Percentiles rank a stretch among this genome's conserved stretches.
Conservation (phyloP, 306 rosid species). For the Cicer bijugum region DNA sequence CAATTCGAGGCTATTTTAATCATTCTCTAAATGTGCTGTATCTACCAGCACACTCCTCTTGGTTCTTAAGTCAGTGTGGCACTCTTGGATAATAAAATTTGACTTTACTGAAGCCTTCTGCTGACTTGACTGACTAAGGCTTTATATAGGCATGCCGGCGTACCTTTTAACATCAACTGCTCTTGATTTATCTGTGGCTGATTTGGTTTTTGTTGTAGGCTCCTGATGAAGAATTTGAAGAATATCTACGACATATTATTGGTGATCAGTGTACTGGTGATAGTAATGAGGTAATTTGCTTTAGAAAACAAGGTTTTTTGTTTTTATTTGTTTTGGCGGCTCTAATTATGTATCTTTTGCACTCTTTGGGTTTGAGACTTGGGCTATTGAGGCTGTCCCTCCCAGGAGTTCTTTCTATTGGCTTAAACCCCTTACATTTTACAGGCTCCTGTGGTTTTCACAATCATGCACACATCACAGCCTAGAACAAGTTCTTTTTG, state of each 20-base stretch:
- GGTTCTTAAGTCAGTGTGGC: slow-evolving; percentile 8
- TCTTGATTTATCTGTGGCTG: slow-evolving; percentile 34
- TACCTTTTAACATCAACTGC: slow-evolving; percentile 13
- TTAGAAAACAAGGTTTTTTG: background rate
- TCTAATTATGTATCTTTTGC: background rate
- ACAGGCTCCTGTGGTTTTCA: background rate
- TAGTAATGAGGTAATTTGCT: slow-evolving; percentile 72
- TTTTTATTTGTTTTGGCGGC: background rate
- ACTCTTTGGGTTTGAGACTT: slow-evolving; percentile 9
- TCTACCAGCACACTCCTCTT: slow-evolving; percentile 5
- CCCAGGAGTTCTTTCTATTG: slow-evolving; percentile 13
- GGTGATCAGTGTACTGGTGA: slow-evolving; percentile 83
- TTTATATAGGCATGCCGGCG: slow-evolving; percentile 24
- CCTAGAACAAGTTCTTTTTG: background rate
- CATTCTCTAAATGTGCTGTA: slow-evolving; percentile 28
- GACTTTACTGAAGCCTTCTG: slow-evolving; percentile 35
- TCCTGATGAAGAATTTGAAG: slow-evolving; percentile 97
- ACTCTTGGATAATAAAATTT: slow-evolving; percentile 25
- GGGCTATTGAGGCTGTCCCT: background rate
- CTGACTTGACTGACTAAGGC: slow-evolving; percentile 17
- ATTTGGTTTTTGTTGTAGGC: slow-evolving; percentile 61
- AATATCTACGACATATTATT: slow-evolving; percentile 81
- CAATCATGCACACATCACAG: background rate
- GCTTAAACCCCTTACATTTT: background rate
- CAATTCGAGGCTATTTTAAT: background rate